phyloP scores from a whole-genome alignment of 176 grass and related monocot species.

The Luzula sylvatica region DNA sequence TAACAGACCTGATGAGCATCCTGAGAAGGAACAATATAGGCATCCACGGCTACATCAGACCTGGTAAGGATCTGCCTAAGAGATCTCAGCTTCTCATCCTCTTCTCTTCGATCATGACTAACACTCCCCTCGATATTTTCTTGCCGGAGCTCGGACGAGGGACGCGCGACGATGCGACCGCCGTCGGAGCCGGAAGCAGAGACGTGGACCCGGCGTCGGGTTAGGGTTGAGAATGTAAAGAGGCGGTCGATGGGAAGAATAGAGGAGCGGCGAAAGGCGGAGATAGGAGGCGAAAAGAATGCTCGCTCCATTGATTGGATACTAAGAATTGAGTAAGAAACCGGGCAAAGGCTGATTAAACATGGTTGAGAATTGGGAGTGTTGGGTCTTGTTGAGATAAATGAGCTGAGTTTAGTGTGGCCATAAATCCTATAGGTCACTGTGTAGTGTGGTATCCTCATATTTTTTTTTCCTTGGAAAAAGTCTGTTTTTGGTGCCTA shows the following conservation, averaged over 20 bases:
- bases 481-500: too few relatives aligned
- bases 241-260: constrained; percentile 19
- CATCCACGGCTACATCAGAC: constrained; percentile 64
- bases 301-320: constrained; percentile 20
- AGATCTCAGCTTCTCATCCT: constrained; percentile 60
- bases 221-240: constrained; percentile 11
- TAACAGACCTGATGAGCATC: constrained; percentile 74
- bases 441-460: too few relatives aligned
- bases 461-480: too few relatives aligned
- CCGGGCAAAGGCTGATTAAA: too few relatives aligned
- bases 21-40: constrained; percentile 89
- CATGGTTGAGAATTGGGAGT: not conserved
- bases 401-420: not conserved
- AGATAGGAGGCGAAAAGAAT: constrained; percentile 15
- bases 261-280: constrained; percentile 2
- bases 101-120: not conserved
- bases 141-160: constrained; percentile 67
- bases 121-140: not conserved
- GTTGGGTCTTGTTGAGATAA: not conserved
- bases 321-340: too few relatives aligned
- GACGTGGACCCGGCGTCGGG: constrained; percentile 7
- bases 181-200: constrained; percentile 26
- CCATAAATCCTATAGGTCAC: too few relatives aligned
- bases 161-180: constrained; percentile 33
- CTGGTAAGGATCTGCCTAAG: constrained; percentile 57